Conservation (phyloP, 768 basidiomycete species). For the Trichaptum fuscoviolaceum region DNA sequence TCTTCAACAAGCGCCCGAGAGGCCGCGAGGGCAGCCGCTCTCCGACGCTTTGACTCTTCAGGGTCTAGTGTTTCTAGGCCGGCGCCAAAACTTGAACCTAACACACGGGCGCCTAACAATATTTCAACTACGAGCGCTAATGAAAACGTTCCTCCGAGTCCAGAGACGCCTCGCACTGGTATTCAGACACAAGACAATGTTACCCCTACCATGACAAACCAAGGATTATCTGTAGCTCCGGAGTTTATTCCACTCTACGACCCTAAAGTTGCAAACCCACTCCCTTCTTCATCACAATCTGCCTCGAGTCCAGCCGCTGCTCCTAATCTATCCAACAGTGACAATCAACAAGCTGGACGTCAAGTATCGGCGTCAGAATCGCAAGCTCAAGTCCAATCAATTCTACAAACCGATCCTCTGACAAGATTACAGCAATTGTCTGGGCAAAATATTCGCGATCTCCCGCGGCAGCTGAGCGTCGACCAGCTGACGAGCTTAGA, state of each 20-base stretch:
- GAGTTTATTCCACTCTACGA: not conserved
- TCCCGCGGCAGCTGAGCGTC: constrained; percentile 48
- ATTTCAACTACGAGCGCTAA: not conserved
- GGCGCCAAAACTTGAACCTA: not conserved
- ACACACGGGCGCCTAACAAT: not conserved
- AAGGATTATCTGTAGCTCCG: not conserved
- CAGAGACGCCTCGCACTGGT: not conserved
- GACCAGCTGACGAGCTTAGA: constrained; percentile 66
- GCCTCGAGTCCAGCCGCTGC: not conserved
- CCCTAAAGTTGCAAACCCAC: not conserved
- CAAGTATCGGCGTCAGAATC: not conserved
- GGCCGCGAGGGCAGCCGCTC: not conserved
- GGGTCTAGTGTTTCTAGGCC: not conserved
- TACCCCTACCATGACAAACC: not conserved
- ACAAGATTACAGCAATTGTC: constrained; percentile 15
- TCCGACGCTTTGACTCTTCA: not conserved
- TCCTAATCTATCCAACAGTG: not conserved
- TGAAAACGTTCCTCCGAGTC: not conserved
- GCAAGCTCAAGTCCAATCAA: not conserved
- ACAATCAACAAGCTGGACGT: not conserved
- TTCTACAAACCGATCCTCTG: constrained; percentile 8
- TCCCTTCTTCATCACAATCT: not conserved
- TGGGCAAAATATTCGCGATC: constrained; percentile 14
- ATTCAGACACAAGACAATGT: not conserved
- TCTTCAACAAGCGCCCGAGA: not conserved